Percentiles rank a stretch among this genome's conserved stretches.
Evolutionary conservation across 1,284 basidiomycete genomes (phyloP).

Genomic region (Apiotrichum domesticum): DNA sequence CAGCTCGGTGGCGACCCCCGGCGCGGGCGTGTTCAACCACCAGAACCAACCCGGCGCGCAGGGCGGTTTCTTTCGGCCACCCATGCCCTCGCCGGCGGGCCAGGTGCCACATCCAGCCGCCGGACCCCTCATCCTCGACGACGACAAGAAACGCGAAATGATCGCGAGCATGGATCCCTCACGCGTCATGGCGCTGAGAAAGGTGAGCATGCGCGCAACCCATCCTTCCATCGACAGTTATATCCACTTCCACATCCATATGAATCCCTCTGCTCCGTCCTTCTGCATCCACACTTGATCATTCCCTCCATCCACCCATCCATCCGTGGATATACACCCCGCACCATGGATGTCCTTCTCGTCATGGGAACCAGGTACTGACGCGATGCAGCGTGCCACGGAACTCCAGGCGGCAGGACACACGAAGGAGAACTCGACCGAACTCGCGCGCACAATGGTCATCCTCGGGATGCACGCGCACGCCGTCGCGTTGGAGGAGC

Average conservation of each 20-base stretch:
- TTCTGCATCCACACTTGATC: no score
- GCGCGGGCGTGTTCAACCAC: background rate
- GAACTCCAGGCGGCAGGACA: conserved; percentile 37
- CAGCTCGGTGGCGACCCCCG: conserved; percentile 6
- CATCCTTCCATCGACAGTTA: conserved; percentile 1
- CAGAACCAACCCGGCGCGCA: background rate
- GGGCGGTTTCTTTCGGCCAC: background rate
- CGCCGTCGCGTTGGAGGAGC: conserved; percentile 29
- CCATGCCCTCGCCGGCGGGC: no score
- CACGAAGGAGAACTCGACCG: conserved; percentile 36
- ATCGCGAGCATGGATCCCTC: conserved; percentile 33
- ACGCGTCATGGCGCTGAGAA: conserved; percentile 24
- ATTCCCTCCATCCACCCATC: no score
- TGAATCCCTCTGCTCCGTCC: no score
- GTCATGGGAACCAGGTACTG: background rate
- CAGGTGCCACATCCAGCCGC: background rate
- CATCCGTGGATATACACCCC: no score
- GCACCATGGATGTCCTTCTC: no score
- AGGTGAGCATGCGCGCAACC: conserved; percentile 20
- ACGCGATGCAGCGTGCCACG: conserved; percentile 25
- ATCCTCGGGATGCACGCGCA: conserved; percentile 35
- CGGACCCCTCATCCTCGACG: conserved; percentile 18
- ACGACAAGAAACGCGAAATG: conserved; percentile 37
- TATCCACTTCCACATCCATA: background rate
- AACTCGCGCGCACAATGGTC: conserved; percentile 30